Evolutionary conservation across 108 stramenopile genomes (phyloP).

Genomic region (Nitzschia palea): DNA sequence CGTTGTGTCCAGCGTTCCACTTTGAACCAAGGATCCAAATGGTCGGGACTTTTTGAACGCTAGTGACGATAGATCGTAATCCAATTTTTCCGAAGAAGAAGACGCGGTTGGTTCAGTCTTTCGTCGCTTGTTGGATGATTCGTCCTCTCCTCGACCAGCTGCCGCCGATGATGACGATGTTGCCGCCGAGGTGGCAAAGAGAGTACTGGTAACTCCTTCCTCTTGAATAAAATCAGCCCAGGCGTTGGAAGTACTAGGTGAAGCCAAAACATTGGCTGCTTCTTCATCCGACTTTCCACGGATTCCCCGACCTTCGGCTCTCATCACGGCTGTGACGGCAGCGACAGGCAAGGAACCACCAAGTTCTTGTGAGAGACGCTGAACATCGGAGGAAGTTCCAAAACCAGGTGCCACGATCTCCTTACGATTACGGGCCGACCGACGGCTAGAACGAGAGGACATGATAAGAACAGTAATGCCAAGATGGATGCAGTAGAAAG

Average conservation of each 20-base stretch:
- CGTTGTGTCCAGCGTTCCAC: conserved; percentile 79
- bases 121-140: conserved; percentile 24
- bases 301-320: conserved; percentile 68
- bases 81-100: conserved; percentile 10
- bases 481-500: too few relatives aligned
- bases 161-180: background rate
- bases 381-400: conserved; percentile 51
- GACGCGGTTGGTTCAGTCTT: conserved; percentile 17
- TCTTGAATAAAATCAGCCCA: conserved; percentile 89
- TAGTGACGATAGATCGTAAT: conserved; percentile 30
- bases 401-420: conserved; percentile 57
- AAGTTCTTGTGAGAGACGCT: conserved; percentile 35
- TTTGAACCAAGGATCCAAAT: conserved; percentile 70
- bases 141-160: background rate
- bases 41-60: conserved; percentile 4
- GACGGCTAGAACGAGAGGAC: conserved; percentile 29
- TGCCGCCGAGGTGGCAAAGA: conserved; percentile 9
- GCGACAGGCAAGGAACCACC: conserved; percentile 45
- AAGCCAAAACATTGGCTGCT: conserved; percentile 24
- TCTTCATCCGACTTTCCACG: conserved; percentile 13
- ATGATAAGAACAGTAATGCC: conserved; percentile 1
- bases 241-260: conserved; percentile 55
- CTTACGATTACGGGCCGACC: conserved; percentile 31
- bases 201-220: conserved; percentile 44
- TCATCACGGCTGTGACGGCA: conserved; percentile 72